Base-by-base conservation (phyloP, 2,329 filamentous ascomycete genomes). In the Calcarisporium arbuscula region DNA sequence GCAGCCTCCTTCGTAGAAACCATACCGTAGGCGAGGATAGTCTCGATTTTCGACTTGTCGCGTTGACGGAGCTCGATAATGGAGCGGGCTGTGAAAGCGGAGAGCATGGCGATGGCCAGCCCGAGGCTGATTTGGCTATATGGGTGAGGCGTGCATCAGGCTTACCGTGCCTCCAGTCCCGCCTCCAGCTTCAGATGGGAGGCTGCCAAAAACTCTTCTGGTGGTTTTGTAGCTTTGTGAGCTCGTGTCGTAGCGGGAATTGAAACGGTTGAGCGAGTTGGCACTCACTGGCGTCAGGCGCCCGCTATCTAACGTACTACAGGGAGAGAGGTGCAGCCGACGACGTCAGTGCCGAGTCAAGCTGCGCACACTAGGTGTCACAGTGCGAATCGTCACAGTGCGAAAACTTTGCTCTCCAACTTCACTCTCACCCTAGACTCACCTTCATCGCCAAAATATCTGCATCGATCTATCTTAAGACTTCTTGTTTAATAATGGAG, bases 41-140 rank as follows among this genome's bases (percentile, higher is more conserved):
- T 92, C 65, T 98, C 92, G 64, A 98, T 95, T 70, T 84, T 92
- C 47, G 86, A 94, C 70, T 94, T 95, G 77, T 96, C 90, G 62
- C 86, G 82, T 62, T 81, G 80, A 67, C 85, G 89, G 53, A 98
- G 83, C 84, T 98, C 92, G 72, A 96, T 85, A 60, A 98, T 90
- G 45, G 89, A 85, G 56, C 86, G 85, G 68, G 92, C 89, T 50
- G 85, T 94, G 67, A 98, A 98, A 57, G 92, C 92, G 64, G 90
- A 94, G 64, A 98, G 82, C 92, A 95, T 95, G 62, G 69, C 70
- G 59, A 43, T 46, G 60, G 53, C 47, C 61, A 66, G 65, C 65
- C 60, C 63, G 45, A 48, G 50, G 51, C 52, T 53, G 48, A 44
- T 45, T 40, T 41, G 39, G 45, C 44, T 56, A 57, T 47, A 37